Conservation (phyloP, 257 asterid genomes). For the Leonotis leonurus region DNA sequence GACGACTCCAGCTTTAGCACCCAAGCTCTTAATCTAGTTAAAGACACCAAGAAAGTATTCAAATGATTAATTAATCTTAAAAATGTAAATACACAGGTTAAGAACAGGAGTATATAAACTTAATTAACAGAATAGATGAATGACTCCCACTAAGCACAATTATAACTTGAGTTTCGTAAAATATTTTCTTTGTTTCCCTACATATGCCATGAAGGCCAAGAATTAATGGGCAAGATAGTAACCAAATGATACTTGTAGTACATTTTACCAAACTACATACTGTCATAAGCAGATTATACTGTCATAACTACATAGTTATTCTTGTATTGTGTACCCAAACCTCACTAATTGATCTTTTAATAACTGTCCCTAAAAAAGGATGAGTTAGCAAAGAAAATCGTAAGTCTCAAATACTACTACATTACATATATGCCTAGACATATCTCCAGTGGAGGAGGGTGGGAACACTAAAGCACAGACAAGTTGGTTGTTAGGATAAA, state of each 20-base stretch:
- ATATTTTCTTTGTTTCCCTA: background rate
- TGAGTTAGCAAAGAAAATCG: background rate
- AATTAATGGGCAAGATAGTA: background rate
- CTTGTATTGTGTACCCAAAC: background rate
- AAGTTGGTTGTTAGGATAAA: too few species aligned
- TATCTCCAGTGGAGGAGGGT: too few species aligned
- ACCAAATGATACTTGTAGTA: background rate
- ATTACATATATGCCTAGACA: too few species aligned
- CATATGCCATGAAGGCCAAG: background rate
- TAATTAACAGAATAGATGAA: background rate
- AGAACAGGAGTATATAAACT: background rate
- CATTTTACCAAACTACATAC: background rate
- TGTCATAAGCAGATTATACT: background rate
- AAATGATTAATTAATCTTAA: background rate
- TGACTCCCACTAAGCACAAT: background rate
- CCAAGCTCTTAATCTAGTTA: constrained; percentile 75
- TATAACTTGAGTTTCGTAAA: background rate
- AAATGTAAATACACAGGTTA: background rate
- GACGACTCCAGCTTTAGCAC: constrained; percentile 99
- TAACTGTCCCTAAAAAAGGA: background rate
- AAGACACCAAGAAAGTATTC: too few species aligned
- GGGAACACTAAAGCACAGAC: too few species aligned
- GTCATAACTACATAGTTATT: background rate
- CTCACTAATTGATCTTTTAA: background rate
- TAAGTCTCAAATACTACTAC: background rate